These are phyloP conservation scores for Entomortierella parvispora DNA, from an alignment of 192 early-diverging fungal species.

Conservation along the genomic window DNA sequence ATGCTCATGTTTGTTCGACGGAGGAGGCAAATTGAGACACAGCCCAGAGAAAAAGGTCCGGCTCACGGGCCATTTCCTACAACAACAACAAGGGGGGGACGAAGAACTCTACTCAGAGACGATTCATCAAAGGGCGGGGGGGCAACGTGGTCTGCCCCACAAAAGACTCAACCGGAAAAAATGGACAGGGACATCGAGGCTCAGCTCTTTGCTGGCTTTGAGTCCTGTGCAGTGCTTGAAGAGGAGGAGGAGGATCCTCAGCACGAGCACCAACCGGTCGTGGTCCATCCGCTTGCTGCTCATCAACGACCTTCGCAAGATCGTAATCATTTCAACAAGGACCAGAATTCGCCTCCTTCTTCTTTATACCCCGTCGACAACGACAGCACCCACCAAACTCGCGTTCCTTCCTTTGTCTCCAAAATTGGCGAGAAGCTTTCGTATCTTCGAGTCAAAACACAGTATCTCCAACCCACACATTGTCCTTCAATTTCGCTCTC, in stretches of 20 bases:
- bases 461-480: neutral
- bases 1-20: too few species aligned
- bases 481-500: neutral
- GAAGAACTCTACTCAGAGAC: too few species aligned
- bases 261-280: neutral
- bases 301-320: neutral
- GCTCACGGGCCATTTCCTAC: too few species aligned
- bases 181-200: neutral
- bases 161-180: neutral
- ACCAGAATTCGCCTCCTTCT: neutral
- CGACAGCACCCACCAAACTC: neutral
- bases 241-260: slow-evolving; percentile 21
- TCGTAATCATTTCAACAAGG: neutral
- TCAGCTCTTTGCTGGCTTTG: slow-evolving; percentile 40
- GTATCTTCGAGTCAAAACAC: slow-evolving; percentile 32
- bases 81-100: too few species aligned
- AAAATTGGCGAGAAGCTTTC: slow-evolving; percentile 25
- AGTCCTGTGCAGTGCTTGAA: slow-evolving; percentile 36
- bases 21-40: too few species aligned
- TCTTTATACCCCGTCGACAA: neutral
- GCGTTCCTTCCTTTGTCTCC: slow-evolving; percentile 5
- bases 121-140: neutral
- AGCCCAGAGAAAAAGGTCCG: too few species aligned
- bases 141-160: neutral
- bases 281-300: neutral